phyloP scores from a whole-genome alignment of 2,329 filamentous ascomycete genomes.

The Coleophoma eucalyptorum region DNA sequence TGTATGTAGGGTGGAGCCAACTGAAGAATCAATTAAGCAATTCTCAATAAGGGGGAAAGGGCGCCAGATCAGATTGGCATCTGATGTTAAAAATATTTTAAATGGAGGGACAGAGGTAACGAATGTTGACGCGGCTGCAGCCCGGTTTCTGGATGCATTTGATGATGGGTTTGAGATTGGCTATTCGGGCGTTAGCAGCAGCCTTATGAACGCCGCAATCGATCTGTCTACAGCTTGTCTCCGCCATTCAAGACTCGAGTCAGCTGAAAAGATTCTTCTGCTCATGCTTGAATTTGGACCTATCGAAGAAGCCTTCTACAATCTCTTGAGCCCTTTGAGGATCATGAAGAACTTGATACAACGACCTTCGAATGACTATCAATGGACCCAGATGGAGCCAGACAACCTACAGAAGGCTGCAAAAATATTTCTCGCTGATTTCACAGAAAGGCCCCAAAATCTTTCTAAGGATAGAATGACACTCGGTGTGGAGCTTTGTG shows the following conservation, averaged over 20 bases:
- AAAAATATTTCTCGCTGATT: conserved; percentile 20
- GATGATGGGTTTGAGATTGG: conserved; percentile 13
- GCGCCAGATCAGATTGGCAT: conserved; percentile 15
- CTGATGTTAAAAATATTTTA: conserved; percentile 16
- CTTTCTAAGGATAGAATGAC: conserved; percentile 6
- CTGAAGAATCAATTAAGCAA: not conserved
- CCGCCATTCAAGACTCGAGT: conserved; percentile 11
- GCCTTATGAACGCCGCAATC: not conserved
- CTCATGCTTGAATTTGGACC: conserved; percentile 11
- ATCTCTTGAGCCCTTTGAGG: conserved; percentile 11
- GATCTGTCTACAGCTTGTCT: conserved; percentile 7
- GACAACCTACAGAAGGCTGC: conserved; percentile 15
- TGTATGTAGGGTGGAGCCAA: not conserved
- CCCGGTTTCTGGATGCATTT: conserved; percentile 18
- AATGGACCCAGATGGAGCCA: not conserved
- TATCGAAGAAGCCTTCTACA: conserved; percentile 15
- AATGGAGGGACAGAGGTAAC: conserved; percentile 3
- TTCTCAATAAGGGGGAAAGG: not conserved
- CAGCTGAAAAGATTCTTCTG: conserved; percentile 17
- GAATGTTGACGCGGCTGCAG: conserved; percentile 13
- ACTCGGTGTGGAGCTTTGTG: conserved; percentile 18
- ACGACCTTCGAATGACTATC: not conserved
- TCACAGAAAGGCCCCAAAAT: conserved; percentile 12
- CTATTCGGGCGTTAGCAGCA: conserved; percentile 3
- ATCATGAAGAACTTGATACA: conserved; percentile 13